Evolutionary conservation across 2,329 filamentous ascomycete species (phyloP).

Genomic region (Fusarium sp.): DNA sequence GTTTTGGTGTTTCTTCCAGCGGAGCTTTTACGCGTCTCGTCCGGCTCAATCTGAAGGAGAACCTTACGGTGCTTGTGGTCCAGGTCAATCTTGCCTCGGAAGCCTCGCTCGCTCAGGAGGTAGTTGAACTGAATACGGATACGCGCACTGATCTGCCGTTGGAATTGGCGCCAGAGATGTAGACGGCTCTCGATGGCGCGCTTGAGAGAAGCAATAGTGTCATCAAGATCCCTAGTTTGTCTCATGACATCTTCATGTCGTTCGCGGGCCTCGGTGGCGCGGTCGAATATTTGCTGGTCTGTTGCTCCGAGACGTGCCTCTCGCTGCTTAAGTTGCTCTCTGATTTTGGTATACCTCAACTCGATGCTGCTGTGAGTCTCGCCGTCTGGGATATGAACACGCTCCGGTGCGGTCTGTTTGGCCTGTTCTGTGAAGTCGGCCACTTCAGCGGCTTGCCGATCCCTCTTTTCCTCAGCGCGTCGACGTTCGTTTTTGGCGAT

Average conservation of each 20-base stretch:
- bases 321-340: constrained; percentile 69
- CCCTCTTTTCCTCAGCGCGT: constrained; percentile 61
- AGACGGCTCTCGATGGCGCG: constrained; percentile 76
- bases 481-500: constrained; percentile 61
- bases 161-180: constrained; percentile 83
- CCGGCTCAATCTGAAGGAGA: constrained; percentile 80
- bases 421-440: constrained; percentile 68
- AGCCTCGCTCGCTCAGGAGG: constrained; percentile 88
- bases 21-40: constrained; percentile 75
- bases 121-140: constrained; percentile 90
- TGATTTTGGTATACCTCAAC: constrained; percentile 66
- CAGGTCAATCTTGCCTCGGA: constrained; percentile 83
- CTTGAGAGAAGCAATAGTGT: constrained; percentile 62
- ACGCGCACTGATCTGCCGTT: constrained; percentile 85
- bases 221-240: constrained; percentile 56
- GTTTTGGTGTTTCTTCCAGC: constrained; percentile 88
- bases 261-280: constrained; percentile 56
- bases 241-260: constrained; percentile 59
- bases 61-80: constrained; percentile 82
- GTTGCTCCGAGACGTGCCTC: constrained; percentile 71
- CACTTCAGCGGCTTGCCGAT: constrained; percentile 62
- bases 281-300: constrained; percentile 72
- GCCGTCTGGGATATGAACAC: constrained; percentile 72
- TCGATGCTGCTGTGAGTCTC: constrained; percentile 71
- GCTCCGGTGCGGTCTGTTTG: constrained; percentile 61